These are phyloP conservation scores for Candolleomyces efflorescens DNA, from an alignment of 768 basidiomycete genomes.

Conservation along the genomic window DNA sequence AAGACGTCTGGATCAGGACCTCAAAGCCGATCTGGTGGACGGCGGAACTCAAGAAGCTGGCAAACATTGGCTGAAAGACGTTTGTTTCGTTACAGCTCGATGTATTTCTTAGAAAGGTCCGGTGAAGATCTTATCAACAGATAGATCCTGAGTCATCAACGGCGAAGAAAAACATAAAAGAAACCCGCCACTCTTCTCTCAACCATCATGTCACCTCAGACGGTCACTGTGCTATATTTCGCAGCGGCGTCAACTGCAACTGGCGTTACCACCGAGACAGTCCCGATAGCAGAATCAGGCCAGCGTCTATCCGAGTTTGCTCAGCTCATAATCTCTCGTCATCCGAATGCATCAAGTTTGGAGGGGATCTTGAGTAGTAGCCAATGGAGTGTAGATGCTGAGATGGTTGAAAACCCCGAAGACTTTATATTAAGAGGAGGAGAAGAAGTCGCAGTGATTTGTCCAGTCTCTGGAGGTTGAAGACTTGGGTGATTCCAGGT, in stretches of 20 bases:
- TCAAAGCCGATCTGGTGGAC: constrained; percentile 90
- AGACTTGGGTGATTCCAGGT: too few relatives aligned
- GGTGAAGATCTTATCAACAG: not conserved
- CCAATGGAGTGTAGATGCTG: constrained; percentile 77
- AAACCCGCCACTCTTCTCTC: not conserved
- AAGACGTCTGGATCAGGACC: constrained; percentile 63
- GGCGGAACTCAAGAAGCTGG: constrained; percentile 51
- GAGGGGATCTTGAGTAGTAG: constrained; percentile 52
- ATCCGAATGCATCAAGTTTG: constrained; percentile 45
- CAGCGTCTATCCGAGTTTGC: constrained; percentile 50
- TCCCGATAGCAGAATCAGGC: constrained; percentile 43
- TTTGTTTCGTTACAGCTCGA: not conserved
- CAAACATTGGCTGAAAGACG: not conserved
- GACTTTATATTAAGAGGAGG: constrained; percentile 52
- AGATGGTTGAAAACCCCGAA: constrained; percentile 68
- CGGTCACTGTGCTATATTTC: constrained; percentile 51
- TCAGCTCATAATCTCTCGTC: constrained; percentile 46
- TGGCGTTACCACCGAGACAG: constrained; percentile 48
- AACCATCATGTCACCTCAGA: constrained; percentile 20
- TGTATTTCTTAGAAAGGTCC: not conserved
- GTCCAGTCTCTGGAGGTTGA: constrained; percentile 78
- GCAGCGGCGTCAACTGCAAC: constrained; percentile 68
- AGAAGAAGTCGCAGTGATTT: constrained; percentile 77
- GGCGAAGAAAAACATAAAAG: not conserved
- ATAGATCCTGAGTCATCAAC: not conserved